Base-by-base conservation (phyloP, 768 basidiomycete species). In the Xerocomellus dryophilus region DNA sequence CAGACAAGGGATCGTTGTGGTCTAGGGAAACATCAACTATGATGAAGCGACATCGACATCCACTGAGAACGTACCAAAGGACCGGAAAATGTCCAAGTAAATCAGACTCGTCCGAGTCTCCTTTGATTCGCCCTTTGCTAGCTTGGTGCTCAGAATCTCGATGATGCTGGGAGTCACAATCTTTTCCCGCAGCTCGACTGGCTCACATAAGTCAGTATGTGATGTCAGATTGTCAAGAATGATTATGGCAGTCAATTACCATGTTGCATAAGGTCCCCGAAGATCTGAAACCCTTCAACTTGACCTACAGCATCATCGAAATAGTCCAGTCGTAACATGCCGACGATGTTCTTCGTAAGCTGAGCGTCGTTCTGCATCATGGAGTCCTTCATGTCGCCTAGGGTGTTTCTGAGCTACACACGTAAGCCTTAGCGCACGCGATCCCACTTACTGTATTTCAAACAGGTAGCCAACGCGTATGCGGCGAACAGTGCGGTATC, bases 281-380 rank as follows among this genome's bases (percentile, higher is more conserved):
- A 64, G 0, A 65, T 47, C 47, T 64, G 63, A 27, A 65, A 64
- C 25, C 63, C 62, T 44, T 64, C 63, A 1, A 59, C 40, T 23
- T 17, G 29, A 10, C 29, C 9, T 29, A 29, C 29, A 29, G 10
- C 29, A 29, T 29, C 29, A 10, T 29, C 29, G 43, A 64, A 64
- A 40, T 51, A 64, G 43, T 64, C 60, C 11, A 50, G 29, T 40
- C 53, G 51, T 15, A 65, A 25, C 63, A 64, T 64, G 17, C 39
- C 41, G 18, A 64, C 53, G 1, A 64, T 56, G 4, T 62, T 32
- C 36, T 56, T 51, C 8, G 56, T 49, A 43, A 59, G 49, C 27
- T 27, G 1, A 29, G 17, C 43, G 20, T 52, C 14, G 29, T 29
- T 2, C 9, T 29, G 2, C 29, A 10, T 29, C 9, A 64, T 23